phyloP scores from a whole-genome alignment of 345 rosid species.

The Toxicodendron radicans region DNA sequence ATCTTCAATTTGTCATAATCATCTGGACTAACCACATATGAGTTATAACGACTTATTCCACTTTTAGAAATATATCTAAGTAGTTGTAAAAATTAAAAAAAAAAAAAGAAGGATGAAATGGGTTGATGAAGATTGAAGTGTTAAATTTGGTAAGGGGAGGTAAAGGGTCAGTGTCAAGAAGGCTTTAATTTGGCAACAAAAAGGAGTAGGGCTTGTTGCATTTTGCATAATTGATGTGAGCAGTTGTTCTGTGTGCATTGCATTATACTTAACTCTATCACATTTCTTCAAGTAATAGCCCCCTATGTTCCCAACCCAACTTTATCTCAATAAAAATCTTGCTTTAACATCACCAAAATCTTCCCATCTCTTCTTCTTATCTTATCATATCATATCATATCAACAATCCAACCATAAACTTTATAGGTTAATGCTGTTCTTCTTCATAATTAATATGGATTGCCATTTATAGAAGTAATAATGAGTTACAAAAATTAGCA shows the following conservation, averaged over 20 bases:
- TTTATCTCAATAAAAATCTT: neutral
- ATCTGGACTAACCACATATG: too few species aligned
- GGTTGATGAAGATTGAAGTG: too few species aligned
- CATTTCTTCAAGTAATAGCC: neutral
- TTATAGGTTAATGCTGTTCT: neutral
- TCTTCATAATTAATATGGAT: slow-evolving; percentile 14
- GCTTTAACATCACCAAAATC: neutral
- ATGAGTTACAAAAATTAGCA: slow-evolving; percentile 16
- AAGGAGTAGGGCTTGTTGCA: neutral
- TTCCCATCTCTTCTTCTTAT: too few species aligned
- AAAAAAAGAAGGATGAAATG: too few species aligned
- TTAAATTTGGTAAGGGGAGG: slow-evolving; percentile 21
- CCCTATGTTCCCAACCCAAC: neutral
- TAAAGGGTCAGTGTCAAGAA: slow-evolving; percentile 23
- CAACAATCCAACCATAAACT: neutral
- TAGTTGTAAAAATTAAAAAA: too few species aligned
- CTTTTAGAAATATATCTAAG: too few species aligned
- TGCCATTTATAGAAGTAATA: slow-evolving; percentile 24
- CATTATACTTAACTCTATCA: neutral
- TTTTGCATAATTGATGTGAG: slow-evolving; percentile 12
- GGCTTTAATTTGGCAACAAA: neutral
- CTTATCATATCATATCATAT: neutral
- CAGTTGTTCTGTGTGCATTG: slow-evolving; percentile 18
- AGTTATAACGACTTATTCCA: too few species aligned
- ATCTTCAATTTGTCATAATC: too few species aligned